phyloP scores from a whole-genome alignment of 805 yeast species.

The Pichia rugopelliculosa region DNA sequence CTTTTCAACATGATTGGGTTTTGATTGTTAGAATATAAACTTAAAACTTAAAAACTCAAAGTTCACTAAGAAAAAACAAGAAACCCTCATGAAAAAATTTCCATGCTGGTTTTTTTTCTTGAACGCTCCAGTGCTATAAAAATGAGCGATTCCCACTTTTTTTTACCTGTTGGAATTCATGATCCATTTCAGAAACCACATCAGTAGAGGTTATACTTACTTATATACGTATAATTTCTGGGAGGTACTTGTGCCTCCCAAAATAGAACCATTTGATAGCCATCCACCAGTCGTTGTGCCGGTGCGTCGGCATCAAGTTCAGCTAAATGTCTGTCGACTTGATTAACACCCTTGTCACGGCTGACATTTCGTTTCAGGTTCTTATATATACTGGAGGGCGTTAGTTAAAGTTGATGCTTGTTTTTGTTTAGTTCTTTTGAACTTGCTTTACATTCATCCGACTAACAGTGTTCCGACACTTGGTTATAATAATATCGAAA shows the following conservation, averaged over 20 bases:
- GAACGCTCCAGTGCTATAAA: conserved; percentile 8
- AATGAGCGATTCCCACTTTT: neutral
- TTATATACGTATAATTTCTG: conserved; percentile 41
- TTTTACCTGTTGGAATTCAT: neutral
- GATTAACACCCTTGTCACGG: conserved; percentile 69
- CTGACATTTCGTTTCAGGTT: conserved; percentile 69
- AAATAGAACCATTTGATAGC: conserved; percentile 41
- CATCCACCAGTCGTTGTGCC: conserved; percentile 35
- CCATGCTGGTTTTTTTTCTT: too few species aligned
- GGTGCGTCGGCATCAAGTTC: conserved; percentile 30
- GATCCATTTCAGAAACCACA: conserved; percentile 35
- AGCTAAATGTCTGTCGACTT: conserved; percentile 69
- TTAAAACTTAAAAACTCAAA: too few species aligned
- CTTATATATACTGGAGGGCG: conserved; percentile 46
- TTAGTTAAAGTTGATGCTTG: conserved; percentile 27
- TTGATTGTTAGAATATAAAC: too few species aligned
- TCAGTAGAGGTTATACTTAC: conserved; percentile 77
- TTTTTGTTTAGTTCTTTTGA: conserved; percentile 12
- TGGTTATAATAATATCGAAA: neutral
- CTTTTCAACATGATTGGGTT: conserved; percentile 25
- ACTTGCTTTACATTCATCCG: conserved; percentile 31
- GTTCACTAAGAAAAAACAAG: too few species aligned
- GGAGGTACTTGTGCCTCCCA: conserved; percentile 10
- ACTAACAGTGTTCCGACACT: conserved; percentile 49
- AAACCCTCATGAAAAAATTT: conserved; percentile 9